phyloP scores from a whole-genome alignment of 2,329 filamentous ascomycete species.

The Pseudogymnoascus pannorum region DNA sequence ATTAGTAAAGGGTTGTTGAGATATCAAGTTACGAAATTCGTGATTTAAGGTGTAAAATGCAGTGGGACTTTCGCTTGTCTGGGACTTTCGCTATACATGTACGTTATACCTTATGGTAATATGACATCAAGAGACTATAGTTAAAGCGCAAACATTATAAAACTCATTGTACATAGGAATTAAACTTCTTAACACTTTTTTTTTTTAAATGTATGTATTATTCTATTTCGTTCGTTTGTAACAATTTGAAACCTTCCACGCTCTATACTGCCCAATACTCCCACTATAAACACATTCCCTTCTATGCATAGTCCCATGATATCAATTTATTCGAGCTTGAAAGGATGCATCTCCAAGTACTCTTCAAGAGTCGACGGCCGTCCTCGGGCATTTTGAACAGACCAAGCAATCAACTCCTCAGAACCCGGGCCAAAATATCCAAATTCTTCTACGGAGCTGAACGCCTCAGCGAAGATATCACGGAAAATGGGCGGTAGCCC shows the following conservation, averaged over 20 bases:
- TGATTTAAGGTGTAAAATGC: too few relatives aligned
- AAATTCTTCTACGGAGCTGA: slow-evolving; percentile 26
- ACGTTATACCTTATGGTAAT: too few relatives aligned
- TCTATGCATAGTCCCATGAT: not conserved
- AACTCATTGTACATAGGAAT: too few relatives aligned
- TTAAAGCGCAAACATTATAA: too few relatives aligned
- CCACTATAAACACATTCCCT: not conserved
- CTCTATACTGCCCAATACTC: not conserved
- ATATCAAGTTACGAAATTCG: too few relatives aligned
- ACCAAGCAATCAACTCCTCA: slow-evolving; percentile 27
- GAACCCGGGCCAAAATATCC: slow-evolving; percentile 31
- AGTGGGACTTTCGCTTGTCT: too few relatives aligned
- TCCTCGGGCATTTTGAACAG: slow-evolving; percentile 24
- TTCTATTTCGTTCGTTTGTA: not conserved
- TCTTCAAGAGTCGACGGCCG: slow-evolving; percentile 30
- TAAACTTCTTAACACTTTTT: too few relatives aligned
- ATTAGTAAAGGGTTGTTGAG: too few relatives aligned
- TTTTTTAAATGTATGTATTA: too few relatives aligned
- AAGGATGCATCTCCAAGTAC: slow-evolving; percentile 27
- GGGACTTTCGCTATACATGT: too few relatives aligned
- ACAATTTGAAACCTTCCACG: not conserved
- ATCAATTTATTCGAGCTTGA: slow-evolving; percentile 12
- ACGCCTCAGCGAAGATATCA: slow-evolving; percentile 20
- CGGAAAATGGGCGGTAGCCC: slow-evolving; percentile 13
- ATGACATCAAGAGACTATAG: too few relatives aligned